Evolutionary conservation across 2,329 filamentous ascomycete genomes (phyloP), one percentile per base, ranked within the genome.

Genomic region (Blumeria hordei): DNA sequence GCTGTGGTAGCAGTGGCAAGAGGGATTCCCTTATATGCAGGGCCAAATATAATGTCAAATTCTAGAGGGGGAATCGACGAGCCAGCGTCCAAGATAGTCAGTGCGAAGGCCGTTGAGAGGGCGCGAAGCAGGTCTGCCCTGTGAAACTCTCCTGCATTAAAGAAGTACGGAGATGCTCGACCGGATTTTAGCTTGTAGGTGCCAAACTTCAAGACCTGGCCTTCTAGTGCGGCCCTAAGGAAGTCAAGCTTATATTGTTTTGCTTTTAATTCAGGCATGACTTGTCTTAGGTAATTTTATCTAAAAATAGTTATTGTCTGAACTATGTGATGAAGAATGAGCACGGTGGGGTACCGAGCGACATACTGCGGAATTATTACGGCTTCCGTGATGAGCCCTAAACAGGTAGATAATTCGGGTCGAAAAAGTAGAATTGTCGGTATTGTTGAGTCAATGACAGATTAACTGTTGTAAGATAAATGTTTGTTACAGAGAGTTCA

Each of bases 111-210:
- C 43, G 79, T 76, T 54, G 83, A 78, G 61, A 94, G 85, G 56
- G 87, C 79, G 59, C 76, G 77, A 59, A 93, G 78, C 34, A 94
- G 77, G 58, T 81, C 75, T 21, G 83, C 83, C 54, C 81, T 81
- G 74, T 92, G 87, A 70, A 96, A 93, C 63, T 85, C 79, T 57
- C 88, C 88, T 50, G 88, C 88, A 69, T 94, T 95, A 80, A 96
- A 94, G 74, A 96, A 96, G 76, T 96, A 96, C 44, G 92, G 92
- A 11, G 88, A 94, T 36, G 74, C 74, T 64, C 90, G 85, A 69
- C 86, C 85, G 55, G 88, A 95, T 72, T 98, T 98, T 66, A 98
- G 79, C 62, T 83, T 85, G 71, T 86, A 92, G 66, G 75, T 80
- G 68, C 86, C 86, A 67, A 92, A 92, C 64, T 81, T 84, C 61